Base-by-base conservation (phyloP, 306 rosid genomes). In the Cicer chorassanicum region DNA sequence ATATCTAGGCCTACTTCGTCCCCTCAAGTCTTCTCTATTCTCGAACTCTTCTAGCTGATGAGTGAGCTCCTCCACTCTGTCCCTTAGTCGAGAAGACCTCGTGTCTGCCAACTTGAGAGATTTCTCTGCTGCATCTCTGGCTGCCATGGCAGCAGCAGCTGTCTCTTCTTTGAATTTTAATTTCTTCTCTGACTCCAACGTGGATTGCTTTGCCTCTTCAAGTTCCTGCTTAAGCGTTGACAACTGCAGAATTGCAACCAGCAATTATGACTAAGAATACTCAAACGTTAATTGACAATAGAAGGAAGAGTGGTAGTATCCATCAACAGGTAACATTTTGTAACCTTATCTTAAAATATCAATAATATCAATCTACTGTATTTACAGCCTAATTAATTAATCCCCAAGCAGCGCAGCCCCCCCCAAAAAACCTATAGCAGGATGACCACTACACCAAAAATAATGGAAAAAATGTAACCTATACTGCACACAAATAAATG, bases 51-150 rank as follows among this genome's bases (percentile, higher is more conserved):
- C 99, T 5, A 92, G 96, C 82, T 90, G 98, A 53, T 82, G 92
- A 8, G 97, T 95, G 73, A 95, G 96, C 75, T 95, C 97, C 84
- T 95, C 99, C 66, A 92, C 79, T 82, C 96, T 87, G 42, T 92
- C 93, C 83, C 98, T 84, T 64, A 95, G 92, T 88, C 98, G 89
- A 4, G 99, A 82, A 9, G 97, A 96, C 84, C 99, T 90, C 53
- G 73, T 44, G 81, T 95, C 98, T 6, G 98, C 99, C 81, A 95
- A 73, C 84, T 42, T 90, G 57, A 95, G 83, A 57, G 98, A 95
- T 73, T 95, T 92, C 87, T 95, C 98, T 11, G 99, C 98, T 65
- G 99, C 99, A 85, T 95, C 97, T 90, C 98, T 92, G 51, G 99
- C 99, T 48, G 96, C 97, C 96, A 95, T 95, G 70, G 99, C 99